These are phyloP conservation scores for Cladophialophora yegresii DNA, from an alignment of 2,329 filamentous ascomycete species.

Conservation along the genomic window DNA sequence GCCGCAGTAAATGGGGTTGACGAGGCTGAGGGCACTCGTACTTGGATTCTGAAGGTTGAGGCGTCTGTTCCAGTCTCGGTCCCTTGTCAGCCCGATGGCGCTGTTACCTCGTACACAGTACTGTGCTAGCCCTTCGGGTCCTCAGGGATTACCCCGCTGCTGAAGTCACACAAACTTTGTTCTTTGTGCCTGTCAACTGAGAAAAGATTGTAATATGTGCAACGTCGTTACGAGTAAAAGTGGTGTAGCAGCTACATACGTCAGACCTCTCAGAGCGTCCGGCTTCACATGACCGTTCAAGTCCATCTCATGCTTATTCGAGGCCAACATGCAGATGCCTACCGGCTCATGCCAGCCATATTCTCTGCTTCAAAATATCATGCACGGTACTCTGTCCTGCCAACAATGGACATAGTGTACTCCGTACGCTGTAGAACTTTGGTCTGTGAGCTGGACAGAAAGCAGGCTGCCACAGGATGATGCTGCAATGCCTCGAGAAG, in stretches of 20 bases:
- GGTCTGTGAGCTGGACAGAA: conserved; percentile 5
- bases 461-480: not conserved
- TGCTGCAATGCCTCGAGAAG: conserved; percentile 2
- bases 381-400: conserved; percentile 16
- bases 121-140: not conserved
- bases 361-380: not conserved
- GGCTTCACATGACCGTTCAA: not conserved
- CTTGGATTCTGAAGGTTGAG: not conserved
- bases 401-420: not conserved
- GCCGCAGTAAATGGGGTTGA: not conserved
- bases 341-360: not conserved
- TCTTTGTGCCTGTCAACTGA: not conserved
- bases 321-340: not conserved
- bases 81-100: not conserved
- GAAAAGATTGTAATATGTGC: not conserved
- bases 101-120: no score
- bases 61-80: not conserved
- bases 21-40: not conserved
- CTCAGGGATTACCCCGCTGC: not conserved
- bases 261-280: not conserved
- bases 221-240: not conserved
- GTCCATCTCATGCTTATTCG: not conserved
- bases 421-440: not conserved
- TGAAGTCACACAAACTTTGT: conserved; percentile 8
- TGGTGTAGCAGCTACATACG: not conserved